phyloP scores from a whole-genome alignment of 2,329 filamentous ascomycete genomes.

The Xylaria hypoxylon region DNA sequence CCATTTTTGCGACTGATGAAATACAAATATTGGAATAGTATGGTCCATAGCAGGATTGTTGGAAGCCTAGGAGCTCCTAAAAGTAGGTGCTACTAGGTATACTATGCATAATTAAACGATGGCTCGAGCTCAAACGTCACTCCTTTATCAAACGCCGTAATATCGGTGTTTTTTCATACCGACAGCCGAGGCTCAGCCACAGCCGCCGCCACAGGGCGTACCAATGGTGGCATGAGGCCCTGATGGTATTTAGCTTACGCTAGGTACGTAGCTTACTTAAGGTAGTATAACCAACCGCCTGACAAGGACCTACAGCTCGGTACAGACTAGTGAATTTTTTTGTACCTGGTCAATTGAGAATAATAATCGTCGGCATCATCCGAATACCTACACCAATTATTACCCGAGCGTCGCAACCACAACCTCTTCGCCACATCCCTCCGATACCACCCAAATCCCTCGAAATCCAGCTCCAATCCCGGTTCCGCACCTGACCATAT shows the following conservation, averaged over 20 bases:
- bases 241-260: too few relatives aligned
- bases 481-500: constrained; percentile 31
- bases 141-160: constrained; percentile 3
- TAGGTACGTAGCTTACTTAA: too few relatives aligned
- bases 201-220: not conserved
- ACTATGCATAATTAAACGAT: constrained; percentile 7
- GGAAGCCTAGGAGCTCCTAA: constrained; percentile 6
- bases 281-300: too few relatives aligned
- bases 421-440: constrained; percentile 2
- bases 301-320: too few relatives aligned
- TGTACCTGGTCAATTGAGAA: constrained; percentile 7
- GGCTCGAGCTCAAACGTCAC: constrained; percentile 31
- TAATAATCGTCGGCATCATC: constrained; percentile 27
- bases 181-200: constrained; percentile 34
- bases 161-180: constrained; percentile 18
- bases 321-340: constrained; percentile 27
- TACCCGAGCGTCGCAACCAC: constrained; percentile 18
- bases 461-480: constrained; percentile 13
- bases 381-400: constrained; percentile 22
- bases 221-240: too few relatives aligned
- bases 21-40: constrained; percentile 20
- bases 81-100: not conserved
- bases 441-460: not conserved
- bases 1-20: constrained; percentile 64
- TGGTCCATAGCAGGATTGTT: constrained; percentile 11